These are phyloP conservation scores for Calonectria multiphialidica DNA, from an alignment of 2,329 filamentous ascomycete genomes.

Conservation along the genomic window DNA sequence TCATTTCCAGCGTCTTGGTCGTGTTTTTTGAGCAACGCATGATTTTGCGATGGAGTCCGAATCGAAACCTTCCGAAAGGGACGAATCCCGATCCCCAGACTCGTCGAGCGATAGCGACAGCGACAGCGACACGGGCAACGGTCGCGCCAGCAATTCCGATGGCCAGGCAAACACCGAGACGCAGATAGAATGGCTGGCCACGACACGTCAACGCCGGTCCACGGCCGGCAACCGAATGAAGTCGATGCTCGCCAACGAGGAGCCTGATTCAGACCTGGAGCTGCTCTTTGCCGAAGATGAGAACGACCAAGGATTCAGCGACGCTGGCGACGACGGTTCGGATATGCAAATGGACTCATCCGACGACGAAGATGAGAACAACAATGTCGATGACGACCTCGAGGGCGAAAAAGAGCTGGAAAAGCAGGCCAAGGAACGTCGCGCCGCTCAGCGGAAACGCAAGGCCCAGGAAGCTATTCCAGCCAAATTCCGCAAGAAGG, in stretches of 20 bases:
- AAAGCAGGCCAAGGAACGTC: slow-evolving; percentile 78
- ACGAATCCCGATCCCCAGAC: slow-evolving; percentile 48
- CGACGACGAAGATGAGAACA: slow-evolving; percentile 84
- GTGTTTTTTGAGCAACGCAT: slow-evolving; percentile 15
- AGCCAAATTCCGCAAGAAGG: slow-evolving; percentile 78
- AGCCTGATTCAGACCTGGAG: slow-evolving; percentile 77
- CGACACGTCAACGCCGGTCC: slow-evolving; percentile 78
- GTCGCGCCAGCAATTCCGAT: slow-evolving; percentile 47
- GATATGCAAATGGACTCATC: slow-evolving; percentile 91
- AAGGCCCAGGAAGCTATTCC: slow-evolving; percentile 83
- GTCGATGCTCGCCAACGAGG: slow-evolving; percentile 80
- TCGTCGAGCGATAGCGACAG: slow-evolving; percentile 47
- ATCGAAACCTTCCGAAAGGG: slow-evolving; percentile 46
- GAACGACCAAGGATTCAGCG: slow-evolving; percentile 76
- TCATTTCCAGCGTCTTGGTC: slow-evolving; percentile 24
- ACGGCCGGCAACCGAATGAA: slow-evolving; percentile 90
- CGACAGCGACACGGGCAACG: slow-evolving; percentile 44
- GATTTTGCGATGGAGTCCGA: slow-evolving; percentile 45
- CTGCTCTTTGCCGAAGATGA: slow-evolving; percentile 82
- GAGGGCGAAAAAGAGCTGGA: slow-evolving; percentile 91
- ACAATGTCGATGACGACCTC: slow-evolving; percentile 74
- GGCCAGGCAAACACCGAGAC: slow-evolving; percentile 51
- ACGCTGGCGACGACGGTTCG: slow-evolving; percentile 74
- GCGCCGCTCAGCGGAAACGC: slow-evolving; percentile 78
- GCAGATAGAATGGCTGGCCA: slow-evolving; percentile 77